Base-by-base conservation (phyloP, 352 stramenopile genomes). In the Globisporangium perplexum region DNA sequence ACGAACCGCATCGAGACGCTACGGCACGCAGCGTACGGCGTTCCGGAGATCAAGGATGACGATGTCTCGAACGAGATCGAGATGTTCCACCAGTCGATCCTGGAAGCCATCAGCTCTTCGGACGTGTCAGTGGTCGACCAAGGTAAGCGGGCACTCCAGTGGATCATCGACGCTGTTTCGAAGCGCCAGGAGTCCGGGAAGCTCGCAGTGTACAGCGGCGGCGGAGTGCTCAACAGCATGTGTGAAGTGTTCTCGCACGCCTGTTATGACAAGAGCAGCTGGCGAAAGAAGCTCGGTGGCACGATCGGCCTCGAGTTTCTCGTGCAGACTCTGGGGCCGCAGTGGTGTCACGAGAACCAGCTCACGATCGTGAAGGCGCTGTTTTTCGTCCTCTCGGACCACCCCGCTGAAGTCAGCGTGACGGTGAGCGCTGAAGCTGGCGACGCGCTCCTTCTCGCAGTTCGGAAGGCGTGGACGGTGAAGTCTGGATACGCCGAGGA, bases 281-380 rank as follows among this genome's bases (percentile, higher is more conserved):
- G 86, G 86, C 77, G 84, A 10, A 67, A 79, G 41, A 96, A 95
- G 53, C 65, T 94, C 10, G 86, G 85, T 6, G 83, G 83, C 50
- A 76, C 78, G n/a, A 69, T 77, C 31, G 86, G 83, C 5, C 60
- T 96, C 14, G 60, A 72, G 23, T 60, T 85, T 39, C 71, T 96
- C 14, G 74, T 93, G 24, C 69, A 90, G 30, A 38, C 63, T 11
- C 58, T 96, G 24, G 76, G 71, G 24, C 60, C 77, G 38, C 72
- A 86, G 28, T 96, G 87, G 77, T 90, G 77, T 50, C 85, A 90
- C 47, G 83, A 94, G 65, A 95, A 95, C 53, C 79, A 95, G 51
- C 65, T 95, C 4, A 83, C 68, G 24, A 91, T 96, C 47, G 64
- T 89, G 18, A 91, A 92, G 38, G 77, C 81, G 4, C 57, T 96